phyloP scores from a whole-genome alignment of 768 basidiomycete species.

The Kwoniella sp. region DNA sequence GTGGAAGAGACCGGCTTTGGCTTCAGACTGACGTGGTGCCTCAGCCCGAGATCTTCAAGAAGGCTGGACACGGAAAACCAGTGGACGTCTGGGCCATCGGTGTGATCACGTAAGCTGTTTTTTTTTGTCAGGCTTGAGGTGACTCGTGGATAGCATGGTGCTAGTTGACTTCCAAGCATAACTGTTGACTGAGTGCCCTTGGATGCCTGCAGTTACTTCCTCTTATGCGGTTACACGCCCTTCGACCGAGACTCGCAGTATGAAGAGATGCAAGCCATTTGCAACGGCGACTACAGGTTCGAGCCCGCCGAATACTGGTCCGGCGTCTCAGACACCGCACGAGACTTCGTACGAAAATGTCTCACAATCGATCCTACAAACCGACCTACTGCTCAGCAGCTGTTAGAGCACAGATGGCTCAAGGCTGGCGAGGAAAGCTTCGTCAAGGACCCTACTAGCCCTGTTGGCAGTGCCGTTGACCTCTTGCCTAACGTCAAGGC shows the following conservation, averaged over 20 bases:
- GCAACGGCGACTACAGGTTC: conserved; percentile 89
- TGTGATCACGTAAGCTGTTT: conserved; percentile 69
- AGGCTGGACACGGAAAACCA: conserved; percentile 92
- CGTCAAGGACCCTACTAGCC: conserved; percentile 66
- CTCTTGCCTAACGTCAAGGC: conserved; percentile 86
- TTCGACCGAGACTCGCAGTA: conserved; percentile 82
- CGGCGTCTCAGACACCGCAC: conserved; percentile 61
- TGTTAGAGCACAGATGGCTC: conserved; percentile 79
- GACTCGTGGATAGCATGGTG: background rate
- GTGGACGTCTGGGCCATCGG: conserved; percentile 98
- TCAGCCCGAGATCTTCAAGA: conserved; percentile 90
- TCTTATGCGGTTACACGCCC: conserved; percentile 86
- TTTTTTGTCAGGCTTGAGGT: background rate
- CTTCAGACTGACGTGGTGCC: conserved; percentile 61
- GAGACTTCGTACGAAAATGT: conserved; percentile 78
- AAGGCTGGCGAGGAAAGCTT: conserved; percentile 66
- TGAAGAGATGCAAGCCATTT: conserved; percentile 93
- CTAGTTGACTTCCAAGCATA: background rate
- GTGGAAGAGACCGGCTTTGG: background rate
- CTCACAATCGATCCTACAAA: conserved; percentile 78
- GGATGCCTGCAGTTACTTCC: conserved; percentile 68
- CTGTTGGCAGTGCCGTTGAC: conserved; percentile 64
- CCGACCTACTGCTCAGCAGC: conserved; percentile 77
- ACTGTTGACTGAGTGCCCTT: background rate
- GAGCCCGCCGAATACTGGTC: conserved; percentile 65